Evolutionary conservation across 2,329 filamentous ascomycete genomes (phyloP).

Genomic region (Penicillium palitans): DNA sequence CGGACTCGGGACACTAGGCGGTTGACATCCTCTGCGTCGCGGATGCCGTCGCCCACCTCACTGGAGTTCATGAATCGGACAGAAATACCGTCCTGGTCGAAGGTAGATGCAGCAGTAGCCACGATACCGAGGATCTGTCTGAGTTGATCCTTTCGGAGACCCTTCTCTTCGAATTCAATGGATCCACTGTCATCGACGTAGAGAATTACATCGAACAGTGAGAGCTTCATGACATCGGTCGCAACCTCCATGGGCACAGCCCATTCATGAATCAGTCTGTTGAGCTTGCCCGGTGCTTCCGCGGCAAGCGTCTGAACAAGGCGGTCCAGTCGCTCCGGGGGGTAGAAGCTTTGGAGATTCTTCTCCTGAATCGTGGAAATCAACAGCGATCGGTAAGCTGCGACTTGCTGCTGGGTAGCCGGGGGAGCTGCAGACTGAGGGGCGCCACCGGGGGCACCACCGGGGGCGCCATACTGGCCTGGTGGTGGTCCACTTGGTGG

Average conservation of each 20-base stretch:
- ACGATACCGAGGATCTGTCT: slow-evolving; percentile 64
- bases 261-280: slow-evolving; percentile 58
- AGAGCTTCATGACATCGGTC: slow-evolving; percentile 63
- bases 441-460: slow-evolving; percentile 27
- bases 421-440: slow-evolving; percentile 35
- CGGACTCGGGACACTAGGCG: slow-evolving; percentile 58
- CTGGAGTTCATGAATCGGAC: slow-evolving; percentile 70
- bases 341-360: slow-evolving; percentile 59
- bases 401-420: slow-evolving; percentile 52
- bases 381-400: slow-evolving; percentile 58
- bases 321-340: slow-evolving; percentile 49
- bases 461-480: slow-evolving; percentile 33
- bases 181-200: slow-evolving; percentile 70
- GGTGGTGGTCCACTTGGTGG: slow-evolving; percentile 26
- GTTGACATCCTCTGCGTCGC: slow-evolving; percentile 58
- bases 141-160: slow-evolving; percentile 66
- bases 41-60: slow-evolving; percentile 55
- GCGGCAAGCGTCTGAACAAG: slow-evolving; percentile 35
- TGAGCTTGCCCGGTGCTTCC: slow-evolving; percentile 48
- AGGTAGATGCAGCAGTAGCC: slow-evolving; percentile 65
- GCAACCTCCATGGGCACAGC: slow-evolving; percentile 60
- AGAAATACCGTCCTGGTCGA: slow-evolving; percentile 67
- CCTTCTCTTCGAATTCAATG: slow-evolving; percentile 68
- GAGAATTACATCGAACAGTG: slow-evolving; percentile 62
- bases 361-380: slow-evolving; percentile 61